Percentiles rank a stretch among this genome's conserved stretches.
phyloP scores from a whole-genome alignment of 1,284 basidiomycete genomes.

The Moesziomyces parantarcticus region DNA sequence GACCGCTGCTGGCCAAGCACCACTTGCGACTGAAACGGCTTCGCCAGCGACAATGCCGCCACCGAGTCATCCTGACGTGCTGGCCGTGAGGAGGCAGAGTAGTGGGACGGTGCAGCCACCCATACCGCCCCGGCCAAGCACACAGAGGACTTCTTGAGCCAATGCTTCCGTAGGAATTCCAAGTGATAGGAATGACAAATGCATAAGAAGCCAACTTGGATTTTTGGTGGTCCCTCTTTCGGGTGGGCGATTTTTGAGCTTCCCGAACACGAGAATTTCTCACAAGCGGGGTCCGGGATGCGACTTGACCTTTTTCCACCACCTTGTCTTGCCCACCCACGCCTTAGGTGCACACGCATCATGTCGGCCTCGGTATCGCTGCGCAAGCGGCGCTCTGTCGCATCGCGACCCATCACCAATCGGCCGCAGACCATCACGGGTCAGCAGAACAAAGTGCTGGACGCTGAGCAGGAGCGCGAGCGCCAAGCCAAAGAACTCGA shows the following conservation, averaged over 20 bases:
- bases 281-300: background rate
- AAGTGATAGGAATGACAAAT: too few species aligned
- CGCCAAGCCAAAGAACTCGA: slow-evolving; percentile 39
- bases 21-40: too few species aligned
- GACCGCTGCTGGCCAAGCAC: background rate
- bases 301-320: background rate
- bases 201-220: too few species aligned
- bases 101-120: slow-evolving; percentile 1
- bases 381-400: slow-evolving; percentile 37
- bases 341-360: background rate
- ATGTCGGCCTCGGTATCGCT: slow-evolving; percentile 38
- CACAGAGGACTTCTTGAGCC: too few species aligned
- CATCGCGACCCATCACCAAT: slow-evolving; percentile 34
- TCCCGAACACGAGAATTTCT: background rate
- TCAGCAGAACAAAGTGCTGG: slow-evolving; percentile 36
- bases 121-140: slow-evolving; percentile 4
- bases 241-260: background rate
- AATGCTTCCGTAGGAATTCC: too few species aligned
- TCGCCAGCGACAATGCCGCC: slow-evolving; percentile 1
- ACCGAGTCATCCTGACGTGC: slow-evolving; percentile 11
- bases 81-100: slow-evolving; percentile 5
- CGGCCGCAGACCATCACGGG: slow-evolving; percentile 49
- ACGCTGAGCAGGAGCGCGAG: slow-evolving; percentile 38
- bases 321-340: background rate
- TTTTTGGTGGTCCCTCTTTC: too few species aligned